Base-by-base conservation (phyloP, 2,329 filamentous ascomycete species). In the Helotiales sp. region DNA sequence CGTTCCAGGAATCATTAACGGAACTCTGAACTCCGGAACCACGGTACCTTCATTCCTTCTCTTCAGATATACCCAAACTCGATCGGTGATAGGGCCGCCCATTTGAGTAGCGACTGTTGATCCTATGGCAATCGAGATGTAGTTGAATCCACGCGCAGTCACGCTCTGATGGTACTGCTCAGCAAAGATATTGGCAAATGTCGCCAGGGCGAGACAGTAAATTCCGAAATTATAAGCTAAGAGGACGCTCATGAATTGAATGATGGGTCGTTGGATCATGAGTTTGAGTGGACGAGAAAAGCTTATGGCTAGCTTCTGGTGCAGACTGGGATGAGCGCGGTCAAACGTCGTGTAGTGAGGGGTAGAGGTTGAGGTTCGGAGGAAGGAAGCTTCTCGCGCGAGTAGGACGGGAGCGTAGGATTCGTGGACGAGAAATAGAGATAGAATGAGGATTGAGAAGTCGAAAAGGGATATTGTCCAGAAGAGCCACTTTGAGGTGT, bases 21-120 rank as follows among this genome's bases (percentile, higher is more conserved):
- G 85, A 0, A 86, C 74, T 12, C 86, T 81, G 64, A 81, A 85
- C 62, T 89, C 86, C 0, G 86, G 85, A 73, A n/a, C 83, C 79
- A 66, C 62, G 87, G 84, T 0, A 84, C 84, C 72, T 0, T 81
- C 81, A 73, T 40, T 34, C 13, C 52, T 34, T 1, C 25, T 27
- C 30, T 58, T 51, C 3, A 59, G 50, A 19, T 44, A 27, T 8
- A 36, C 31, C 31, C 54, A 67, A 2, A 65, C 9, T 5, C 24
- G 38, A 62, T 71, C 69, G 25, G 65, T 69, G 19, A 67, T 53
- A 15, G 59, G 68, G 12, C 67, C 68, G 58, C 7, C 72, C 71
- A 59, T 72, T 73, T 7, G 51, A 76, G 82, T 60, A 85, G 68
- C 65, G 82, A 66, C 9, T 2, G 46, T 57, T 1, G 50, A 47